Percentiles rank a stretch among this genome's conserved stretches.
Evolutionary conservation across 441 rosid species (phyloP).

Genomic region (Jatropha multifida): DNA sequence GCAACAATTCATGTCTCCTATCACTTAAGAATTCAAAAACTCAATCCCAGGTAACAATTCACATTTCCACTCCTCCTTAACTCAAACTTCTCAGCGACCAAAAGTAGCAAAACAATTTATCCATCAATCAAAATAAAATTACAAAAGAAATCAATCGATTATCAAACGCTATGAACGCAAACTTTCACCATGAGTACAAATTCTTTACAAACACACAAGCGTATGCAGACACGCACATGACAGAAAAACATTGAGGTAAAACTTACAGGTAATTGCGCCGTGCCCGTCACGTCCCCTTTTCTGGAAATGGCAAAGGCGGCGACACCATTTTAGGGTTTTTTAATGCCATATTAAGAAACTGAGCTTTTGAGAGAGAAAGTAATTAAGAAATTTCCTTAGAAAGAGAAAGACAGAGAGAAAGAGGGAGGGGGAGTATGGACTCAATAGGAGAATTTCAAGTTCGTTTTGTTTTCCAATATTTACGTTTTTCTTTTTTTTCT

Average conservation of each 20-base stretch:
- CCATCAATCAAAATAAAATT: background rate
- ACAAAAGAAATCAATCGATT: background rate
- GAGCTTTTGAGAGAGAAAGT: background rate
- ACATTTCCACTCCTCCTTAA: background rate
- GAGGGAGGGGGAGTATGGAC: background rate
- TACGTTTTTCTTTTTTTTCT: background rate
- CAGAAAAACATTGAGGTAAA: background rate
- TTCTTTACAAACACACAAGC: background rate
- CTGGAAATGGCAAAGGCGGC: conserved; percentile 17
- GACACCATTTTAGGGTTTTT: conserved; percentile 22
- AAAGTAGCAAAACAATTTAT: background rate
- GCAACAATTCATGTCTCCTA: background rate
- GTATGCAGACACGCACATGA: background rate
- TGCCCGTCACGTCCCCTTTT: background rate
- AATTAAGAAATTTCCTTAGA: background rate
- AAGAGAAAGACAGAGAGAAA: background rate
- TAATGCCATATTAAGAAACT: background rate
- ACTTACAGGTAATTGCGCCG: background rate
- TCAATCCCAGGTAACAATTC: background rate
- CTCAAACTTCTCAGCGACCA: background rate
- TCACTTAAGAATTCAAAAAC: background rate
- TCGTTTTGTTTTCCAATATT: conserved; percentile 3
- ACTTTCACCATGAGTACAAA: background rate
- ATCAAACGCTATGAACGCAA: background rate
- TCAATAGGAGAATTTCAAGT: background rate